Evolutionary conservation across 495 filamentous ascomycete species (phyloP).

Genomic region (Neurospora sp.): DNA sequence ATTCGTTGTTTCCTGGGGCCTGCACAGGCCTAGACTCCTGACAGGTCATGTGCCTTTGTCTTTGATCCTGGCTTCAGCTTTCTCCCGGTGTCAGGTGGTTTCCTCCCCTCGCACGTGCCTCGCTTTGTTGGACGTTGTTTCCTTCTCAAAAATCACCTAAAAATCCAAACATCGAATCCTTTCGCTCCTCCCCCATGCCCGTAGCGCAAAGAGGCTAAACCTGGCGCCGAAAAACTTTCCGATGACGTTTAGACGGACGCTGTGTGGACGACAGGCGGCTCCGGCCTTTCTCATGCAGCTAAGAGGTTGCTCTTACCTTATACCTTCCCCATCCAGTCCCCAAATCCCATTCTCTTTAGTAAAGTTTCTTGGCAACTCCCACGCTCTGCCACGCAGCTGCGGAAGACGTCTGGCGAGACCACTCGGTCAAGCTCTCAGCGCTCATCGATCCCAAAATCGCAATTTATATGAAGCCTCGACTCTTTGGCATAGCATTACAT

Average conservation of each 20-base stretch:
- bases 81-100: not conserved
- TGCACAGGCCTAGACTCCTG: not conserved
- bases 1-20: not conserved
- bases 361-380: not conserved
- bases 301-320: conserved; percentile 26
- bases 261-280: conserved; percentile 2
- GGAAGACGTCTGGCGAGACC: not conserved
- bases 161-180: not conserved
- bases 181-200: not conserved
- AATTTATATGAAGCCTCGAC: not conserved
- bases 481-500: not conserved
- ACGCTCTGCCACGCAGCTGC: not conserved
- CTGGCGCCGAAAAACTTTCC: not conserved
- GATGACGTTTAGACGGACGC: not conserved
- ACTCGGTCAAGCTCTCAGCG: not conserved
- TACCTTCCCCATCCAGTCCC: conserved; percentile 20
- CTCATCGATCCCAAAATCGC: not conserved
- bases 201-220: not conserved
- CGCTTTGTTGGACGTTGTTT: not conserved
- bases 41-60: not conserved
- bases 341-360: not conserved
- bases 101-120: not conserved
- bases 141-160: not conserved
- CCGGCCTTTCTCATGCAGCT: conserved; percentile 20
- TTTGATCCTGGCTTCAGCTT: not conserved